Base-by-base conservation (phyloP, 805 yeast genomes). In the Scheffersomyces ergatensis region DNA sequence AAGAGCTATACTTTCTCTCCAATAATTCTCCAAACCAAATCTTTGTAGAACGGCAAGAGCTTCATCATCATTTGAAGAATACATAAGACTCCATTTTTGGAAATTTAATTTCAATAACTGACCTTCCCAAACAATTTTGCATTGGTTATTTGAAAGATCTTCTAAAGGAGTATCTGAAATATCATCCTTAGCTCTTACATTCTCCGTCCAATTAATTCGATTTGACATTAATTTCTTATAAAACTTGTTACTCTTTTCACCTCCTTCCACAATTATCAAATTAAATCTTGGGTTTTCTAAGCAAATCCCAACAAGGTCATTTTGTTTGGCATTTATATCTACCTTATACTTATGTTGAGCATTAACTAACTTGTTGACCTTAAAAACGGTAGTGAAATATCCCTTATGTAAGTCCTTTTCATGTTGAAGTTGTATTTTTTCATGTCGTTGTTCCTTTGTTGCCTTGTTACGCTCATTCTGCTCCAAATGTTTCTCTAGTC, bases 241-340 rank as follows among this genome's bases (percentile, higher is more conserved):
- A 49, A 78, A 78, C n/a, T 67, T 70, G 17, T 85, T 62, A 27
- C 80, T 68, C 45, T 80, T 80, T 24, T 67, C 75, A 0, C 85
- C 82, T 0, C 97, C 97, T 51, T 87, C 92, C 1, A 80, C 83
- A 2, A 92, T 67, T 0, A 92, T 72, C 31, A 90, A 53, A 30
- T 77, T 77, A 45, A 78, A 74, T 13, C 50, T 60, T 2, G 71
- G 64, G 17, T 75, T 58, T 2, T 70, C 57, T 3, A 83, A 52
- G 42, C 82, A 73, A 19, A 79, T 67, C 0, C 99, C 99, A 2
- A 67, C 70, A 19, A 90, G 60, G 2, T 68, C 75, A 36, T 80
- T 57, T 55, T 92, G 92, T 47, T 80, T 80, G 1, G 96, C 95
- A 58, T 89, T 89, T 45, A 76, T 77, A 52, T 88, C 90, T 6